Evolutionary conservation across 2,329 filamentous ascomycete genomes (phyloP), one percentile per base, ranked within the genome.

Genomic region (Zasmidium cellare): DNA sequence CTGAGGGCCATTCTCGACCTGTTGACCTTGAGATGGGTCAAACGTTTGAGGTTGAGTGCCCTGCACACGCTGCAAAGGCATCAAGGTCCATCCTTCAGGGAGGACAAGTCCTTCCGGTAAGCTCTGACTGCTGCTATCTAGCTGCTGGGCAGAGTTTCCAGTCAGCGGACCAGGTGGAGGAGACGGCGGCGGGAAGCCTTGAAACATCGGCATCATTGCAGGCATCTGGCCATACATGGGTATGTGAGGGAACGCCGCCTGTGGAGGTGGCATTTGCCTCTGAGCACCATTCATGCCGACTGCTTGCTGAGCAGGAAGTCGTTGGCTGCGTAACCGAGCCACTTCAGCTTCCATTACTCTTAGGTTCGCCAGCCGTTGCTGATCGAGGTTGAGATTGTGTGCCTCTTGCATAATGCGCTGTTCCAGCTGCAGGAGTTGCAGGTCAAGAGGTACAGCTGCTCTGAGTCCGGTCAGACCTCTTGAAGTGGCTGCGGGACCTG

Each of bases 391-490:
- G 18, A 93, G 76, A 45, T 76, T 77, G 48, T 83, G 80, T 31
- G 90, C 80, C 68, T 92, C 88, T 55, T 85, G 83, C 64, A 87
- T 80, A 22, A 94, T 80, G 54, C 89, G 84, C 55, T 87, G 82
- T 64, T 91, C 87, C 14, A 91, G 80, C 44, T 87, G 82, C 31
- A 82, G 77, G 31, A 94, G 76, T 55, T 91, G 84, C 14, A 77
- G 74, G 51, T 84, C 80, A 23, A 89, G 80, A 1, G 79, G 77
- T 12, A 67, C 56, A 9, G 52, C 38, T 14, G 62, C 51, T 52
- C 65, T 59, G 3, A 59, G 54, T 16, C 59, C 58, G 31, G 45
- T 24, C 19, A 41, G 35, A 41, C 35, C 35, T 41, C 35, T 9
- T 18, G 35, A 41, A 3, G 35, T 41, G 6, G 35, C 35, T 41